Conservation (phyloP, 2,329 filamentous ascomycete species). For the Claviceps sorghi region DNA sequence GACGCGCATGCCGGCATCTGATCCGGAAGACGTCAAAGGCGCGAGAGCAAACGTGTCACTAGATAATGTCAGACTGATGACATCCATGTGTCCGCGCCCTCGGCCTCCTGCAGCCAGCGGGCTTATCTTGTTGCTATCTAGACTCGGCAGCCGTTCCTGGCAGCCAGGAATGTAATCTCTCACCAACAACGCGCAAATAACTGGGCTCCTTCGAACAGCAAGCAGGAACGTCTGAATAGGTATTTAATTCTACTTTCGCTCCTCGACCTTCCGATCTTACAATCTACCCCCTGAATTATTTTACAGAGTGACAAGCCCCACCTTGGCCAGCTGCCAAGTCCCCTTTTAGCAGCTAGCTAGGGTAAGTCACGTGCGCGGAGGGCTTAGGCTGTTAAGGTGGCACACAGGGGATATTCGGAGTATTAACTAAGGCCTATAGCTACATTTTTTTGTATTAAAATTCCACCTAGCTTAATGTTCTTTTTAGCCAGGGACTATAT, state of each 20-base stretch:
- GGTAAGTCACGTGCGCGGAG: too few species aligned
- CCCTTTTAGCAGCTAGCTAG: too few species aligned
- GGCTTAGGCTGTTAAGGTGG: too few species aligned
- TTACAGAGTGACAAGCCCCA: too few species aligned
- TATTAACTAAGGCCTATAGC: too few species aligned
- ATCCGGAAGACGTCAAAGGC: neutral
- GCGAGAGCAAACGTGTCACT: neutral
- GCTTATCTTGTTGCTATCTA: neutral
- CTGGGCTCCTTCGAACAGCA: neutral
- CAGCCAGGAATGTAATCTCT: neutral
- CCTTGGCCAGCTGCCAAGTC: too few species aligned
- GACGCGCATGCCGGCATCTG: neutral
- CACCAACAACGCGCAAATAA: neutral
- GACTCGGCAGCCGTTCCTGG: neutral
- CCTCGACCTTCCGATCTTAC: neutral
- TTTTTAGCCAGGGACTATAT: too few species aligned
- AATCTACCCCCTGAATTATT: too few species aligned
- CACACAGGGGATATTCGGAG: too few species aligned
- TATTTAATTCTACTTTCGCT: neutral
- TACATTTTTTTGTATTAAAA: too few species aligned
- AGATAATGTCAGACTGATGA: neutral
- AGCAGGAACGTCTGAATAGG: neutral
- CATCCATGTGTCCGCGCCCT: neutral
- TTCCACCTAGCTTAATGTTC: too few species aligned
- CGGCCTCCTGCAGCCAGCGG: neutral